These are phyloP conservation scores for Plasmodium billcollinsi DNA, from an alignment of 169 alveolate genomes.

Conservation along the genomic window DNA sequence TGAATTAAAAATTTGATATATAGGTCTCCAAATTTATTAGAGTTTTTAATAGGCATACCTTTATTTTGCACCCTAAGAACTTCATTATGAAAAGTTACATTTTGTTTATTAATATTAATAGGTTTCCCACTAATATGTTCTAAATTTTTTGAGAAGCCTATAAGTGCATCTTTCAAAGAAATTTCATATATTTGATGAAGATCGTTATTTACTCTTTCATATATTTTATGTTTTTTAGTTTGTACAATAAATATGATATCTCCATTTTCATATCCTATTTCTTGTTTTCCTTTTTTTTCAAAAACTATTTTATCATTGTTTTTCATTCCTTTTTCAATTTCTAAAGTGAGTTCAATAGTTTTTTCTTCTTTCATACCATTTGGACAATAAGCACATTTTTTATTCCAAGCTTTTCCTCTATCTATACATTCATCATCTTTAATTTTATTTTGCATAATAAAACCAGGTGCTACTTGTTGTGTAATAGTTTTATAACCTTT, in stretches of 20 bases:
- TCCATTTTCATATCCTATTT: slow-evolving; percentile 87
- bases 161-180: slow-evolving; percentile 86
- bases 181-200: slow-evolving; percentile 84
- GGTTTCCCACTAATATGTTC: slow-evolving; percentile 85
- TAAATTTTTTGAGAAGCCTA: slow-evolving; percentile 85
- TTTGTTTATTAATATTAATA: slow-evolving; percentile 80
- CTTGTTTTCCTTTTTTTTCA: slow-evolving; percentile 89
- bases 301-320: slow-evolving; percentile 86
- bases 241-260: slow-evolving; percentile 83
- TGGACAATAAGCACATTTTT: slow-evolving; percentile 78
- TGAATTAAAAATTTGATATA: slow-evolving; percentile 82
- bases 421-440: slow-evolving; percentile 89
- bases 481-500: slow-evolving; percentile 85
- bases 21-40: slow-evolving; percentile 85
- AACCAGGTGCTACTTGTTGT: slow-evolving; percentile 90
- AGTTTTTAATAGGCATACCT: slow-evolving; percentile 86
- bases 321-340: slow-evolving; percentile 80
- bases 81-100: slow-evolving; percentile 87
- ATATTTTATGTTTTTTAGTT: slow-evolving; percentile 79
- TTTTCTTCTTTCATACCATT: slow-evolving; percentile 78
- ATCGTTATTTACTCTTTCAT: slow-evolving; percentile 88
- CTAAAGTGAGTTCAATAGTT: slow-evolving; percentile 78
- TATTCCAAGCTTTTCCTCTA: slow-evolving; percentile 88
- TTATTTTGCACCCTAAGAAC: slow-evolving; percentile 81
- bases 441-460: slow-evolving; percentile 89